phyloP scores from a whole-genome alignment of 2,329 filamentous ascomycete genomes.

The Neurospora sp. region DNA sequence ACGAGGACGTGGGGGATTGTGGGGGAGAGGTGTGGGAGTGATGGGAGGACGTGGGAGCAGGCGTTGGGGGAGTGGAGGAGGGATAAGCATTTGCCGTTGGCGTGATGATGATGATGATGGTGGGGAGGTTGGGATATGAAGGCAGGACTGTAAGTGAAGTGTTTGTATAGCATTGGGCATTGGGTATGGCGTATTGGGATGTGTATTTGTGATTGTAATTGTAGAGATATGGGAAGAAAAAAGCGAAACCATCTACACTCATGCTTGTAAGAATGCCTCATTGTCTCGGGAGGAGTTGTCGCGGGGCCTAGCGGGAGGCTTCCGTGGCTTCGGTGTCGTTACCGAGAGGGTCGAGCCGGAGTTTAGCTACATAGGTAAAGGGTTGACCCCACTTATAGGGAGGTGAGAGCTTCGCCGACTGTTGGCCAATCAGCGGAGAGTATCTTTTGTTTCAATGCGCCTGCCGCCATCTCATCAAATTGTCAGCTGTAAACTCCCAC shows the following conservation, averaged over 20 bases:
- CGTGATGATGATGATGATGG: background rate
- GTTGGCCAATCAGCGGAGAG: background rate
- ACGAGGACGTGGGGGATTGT: slow-evolving; percentile 73
- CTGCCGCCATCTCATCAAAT: background rate
- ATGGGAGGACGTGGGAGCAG: slow-evolving; percentile 51
- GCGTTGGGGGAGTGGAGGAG: slow-evolving; percentile 53
- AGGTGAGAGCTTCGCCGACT: background rate
- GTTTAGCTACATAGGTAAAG: background rate
- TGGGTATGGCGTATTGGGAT: background rate
- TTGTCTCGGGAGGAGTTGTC: background rate
- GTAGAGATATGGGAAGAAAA: background rate
- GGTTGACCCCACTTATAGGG: background rate
- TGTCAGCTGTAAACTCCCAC: background rate
- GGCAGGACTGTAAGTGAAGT: background rate
- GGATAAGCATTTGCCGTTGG: background rate
- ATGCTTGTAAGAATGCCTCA: background rate
- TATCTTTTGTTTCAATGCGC: background rate
- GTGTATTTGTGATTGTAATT: too few species aligned
- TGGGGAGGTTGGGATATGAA: background rate
- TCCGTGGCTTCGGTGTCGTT: slow-evolving; percentile 2
- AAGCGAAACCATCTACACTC: background rate
- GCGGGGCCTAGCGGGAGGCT: background rate
- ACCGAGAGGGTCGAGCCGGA: slow-evolving; percentile 6
- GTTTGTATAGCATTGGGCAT: background rate
- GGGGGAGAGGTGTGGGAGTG: slow-evolving; percentile 59